phyloP scores from a whole-genome alignment of 495 filamentous ascomycete species.

The Monascus purpureus region DNA sequence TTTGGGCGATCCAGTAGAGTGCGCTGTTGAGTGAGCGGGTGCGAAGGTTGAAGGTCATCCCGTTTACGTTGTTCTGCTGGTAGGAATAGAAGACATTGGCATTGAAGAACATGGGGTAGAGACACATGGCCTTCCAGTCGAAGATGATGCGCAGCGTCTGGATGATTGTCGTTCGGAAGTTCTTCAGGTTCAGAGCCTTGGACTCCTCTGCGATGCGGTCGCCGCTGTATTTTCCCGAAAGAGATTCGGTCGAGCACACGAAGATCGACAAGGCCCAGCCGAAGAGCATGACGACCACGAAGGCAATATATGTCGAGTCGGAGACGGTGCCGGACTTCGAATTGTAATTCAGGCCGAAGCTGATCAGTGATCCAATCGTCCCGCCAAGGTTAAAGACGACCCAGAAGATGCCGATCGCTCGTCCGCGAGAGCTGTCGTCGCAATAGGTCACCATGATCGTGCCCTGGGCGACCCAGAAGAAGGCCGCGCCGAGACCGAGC shows the following conservation, averaged over 20 bases:
- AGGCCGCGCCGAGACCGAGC: conserved; percentile 34
- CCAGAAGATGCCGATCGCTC: conserved; percentile 39
- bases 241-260: too few relatives aligned
- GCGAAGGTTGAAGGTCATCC: conserved; percentile 34
- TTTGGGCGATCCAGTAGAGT: conserved; percentile 42
- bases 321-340: conserved; percentile 30
- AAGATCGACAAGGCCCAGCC: conserved; percentile 40
- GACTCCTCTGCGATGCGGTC: conserved; percentile 9
- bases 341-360: conserved; percentile 33
- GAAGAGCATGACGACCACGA: conserved; percentile 32
- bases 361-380: conserved; percentile 35
- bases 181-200: conserved; percentile 12
- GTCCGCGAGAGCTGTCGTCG: conserved; percentile 32
- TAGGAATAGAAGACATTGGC: conserved; percentile 76
- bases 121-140: conserved; percentile 28
- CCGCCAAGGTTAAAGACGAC: conserved; percentile 41
- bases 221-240: conserved; percentile 35
- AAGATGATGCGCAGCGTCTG: conserved; percentile 37
- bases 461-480: conserved; percentile 42
- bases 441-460: conserved; percentile 43
- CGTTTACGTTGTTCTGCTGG: conserved; percentile 44
- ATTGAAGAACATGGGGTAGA: conserved; percentile 39
- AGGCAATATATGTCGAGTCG: conserved; percentile 34
- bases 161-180: conserved; percentile 27
- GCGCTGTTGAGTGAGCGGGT: conserved; percentile 36